phyloP scores from a whole-genome alignment of 1,284 basidiomycete species.

The Cutaneotrichosporon sp. region DNA sequence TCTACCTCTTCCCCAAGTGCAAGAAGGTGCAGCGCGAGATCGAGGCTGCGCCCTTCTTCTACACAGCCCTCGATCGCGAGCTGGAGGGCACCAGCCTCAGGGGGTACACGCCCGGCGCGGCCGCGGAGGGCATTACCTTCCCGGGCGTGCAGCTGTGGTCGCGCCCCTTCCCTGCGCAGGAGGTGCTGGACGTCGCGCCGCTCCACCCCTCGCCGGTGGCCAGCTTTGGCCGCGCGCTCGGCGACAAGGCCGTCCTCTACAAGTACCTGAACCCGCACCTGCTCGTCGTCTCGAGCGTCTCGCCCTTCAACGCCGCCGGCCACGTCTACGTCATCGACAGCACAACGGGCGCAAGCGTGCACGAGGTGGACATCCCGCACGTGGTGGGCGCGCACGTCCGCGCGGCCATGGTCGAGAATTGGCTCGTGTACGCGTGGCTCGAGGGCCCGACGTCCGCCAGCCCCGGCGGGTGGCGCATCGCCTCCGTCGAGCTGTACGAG shows the following conservation, averaged over 20 bases:
- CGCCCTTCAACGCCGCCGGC: conserved; percentile 48
- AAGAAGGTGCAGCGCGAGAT: conserved; percentile 45
- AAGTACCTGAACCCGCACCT: conserved; percentile 91
- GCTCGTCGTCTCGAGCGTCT: conserved; percentile 65
- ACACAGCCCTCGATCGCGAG: conserved; percentile 23
- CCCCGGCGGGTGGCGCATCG: conserved; percentile 68
- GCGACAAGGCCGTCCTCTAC: conserved; percentile 85
- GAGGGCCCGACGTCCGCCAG: conserved; percentile 24
- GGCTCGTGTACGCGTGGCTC: conserved; percentile 79
- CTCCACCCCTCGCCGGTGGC: conserved; percentile 62
- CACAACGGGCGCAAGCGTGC: conserved; percentile 73
- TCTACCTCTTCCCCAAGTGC: conserved; percentile 52
- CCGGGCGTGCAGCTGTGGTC: conserved; percentile 59
- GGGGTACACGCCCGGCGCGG: conserved; percentile 20
- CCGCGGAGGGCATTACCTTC: conserved; percentile 13
- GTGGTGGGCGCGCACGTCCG: conserved; percentile 58
- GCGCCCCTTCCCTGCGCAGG: conserved; percentile 62
- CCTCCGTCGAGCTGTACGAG: conserved; percentile 86
- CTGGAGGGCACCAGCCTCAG: conserved; percentile 28
- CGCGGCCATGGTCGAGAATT: conserved; percentile 80
- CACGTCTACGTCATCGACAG: conserved; percentile 75
- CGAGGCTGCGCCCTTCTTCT: conserved; percentile 38
- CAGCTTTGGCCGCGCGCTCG: conserved; percentile 77
- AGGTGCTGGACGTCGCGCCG: conserved; percentile 47
- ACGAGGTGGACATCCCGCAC: conserved; percentile 58